Percentiles rank a stretch among this genome's conserved stretches.
phyloP scores from a whole-genome alignment of 164 flowering plant genomes.

The Vitis labrusca region DNA sequence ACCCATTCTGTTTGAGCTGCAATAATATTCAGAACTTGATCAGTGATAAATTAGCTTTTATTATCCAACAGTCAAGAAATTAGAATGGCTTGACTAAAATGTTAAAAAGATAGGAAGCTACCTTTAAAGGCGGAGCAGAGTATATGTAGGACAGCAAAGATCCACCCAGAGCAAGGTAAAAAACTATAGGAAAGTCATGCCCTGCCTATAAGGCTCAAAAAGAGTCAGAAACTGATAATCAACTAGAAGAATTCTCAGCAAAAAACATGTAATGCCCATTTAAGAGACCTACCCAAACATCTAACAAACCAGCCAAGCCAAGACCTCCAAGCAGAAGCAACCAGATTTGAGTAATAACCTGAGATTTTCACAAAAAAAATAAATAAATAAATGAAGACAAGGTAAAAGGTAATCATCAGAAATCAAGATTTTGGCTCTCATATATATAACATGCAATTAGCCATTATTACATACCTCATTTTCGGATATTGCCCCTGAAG shows the following conservation, averaged over 20 bases:
- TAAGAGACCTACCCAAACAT: slow-evolving; percentile 74
- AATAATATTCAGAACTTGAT: slow-evolving; percentile 11
- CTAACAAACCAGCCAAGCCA: slow-evolving; percentile 73
- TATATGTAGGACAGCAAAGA: slow-evolving; percentile 85
- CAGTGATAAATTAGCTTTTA: not conserved
- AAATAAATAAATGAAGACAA: no score
- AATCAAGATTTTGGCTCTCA: no score
- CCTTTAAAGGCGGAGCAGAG: slow-evolving; percentile 98
- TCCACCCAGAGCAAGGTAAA: slow-evolving; percentile 94
- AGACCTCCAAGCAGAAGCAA: slow-evolving; percentile 87
- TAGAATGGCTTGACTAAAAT: not conserved
- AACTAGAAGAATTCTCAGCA: not conserved
- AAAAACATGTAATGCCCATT: not conserved
- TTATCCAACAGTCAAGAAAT: slow-evolving; percentile 1
- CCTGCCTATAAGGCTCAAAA: slow-evolving; percentile 67
- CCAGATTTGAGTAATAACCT: slow-evolving; percentile 94
- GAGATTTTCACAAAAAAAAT: slow-evolving; percentile 1
- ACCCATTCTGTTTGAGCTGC: slow-evolving; percentile 98
- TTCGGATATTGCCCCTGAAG: slow-evolving; percentile 93
- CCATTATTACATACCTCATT: slow-evolving; percentile 51
- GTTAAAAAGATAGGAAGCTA: slow-evolving; percentile 14
- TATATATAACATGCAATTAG: not conserved
- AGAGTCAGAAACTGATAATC: slow-evolving; percentile 5
- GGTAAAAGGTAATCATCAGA: no score
- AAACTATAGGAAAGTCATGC: slow-evolving; percentile 69